Evolutionary conservation across 768 basidiomycete genomes (phyloP).

Genomic region (Tricholoma sp.): DNA sequence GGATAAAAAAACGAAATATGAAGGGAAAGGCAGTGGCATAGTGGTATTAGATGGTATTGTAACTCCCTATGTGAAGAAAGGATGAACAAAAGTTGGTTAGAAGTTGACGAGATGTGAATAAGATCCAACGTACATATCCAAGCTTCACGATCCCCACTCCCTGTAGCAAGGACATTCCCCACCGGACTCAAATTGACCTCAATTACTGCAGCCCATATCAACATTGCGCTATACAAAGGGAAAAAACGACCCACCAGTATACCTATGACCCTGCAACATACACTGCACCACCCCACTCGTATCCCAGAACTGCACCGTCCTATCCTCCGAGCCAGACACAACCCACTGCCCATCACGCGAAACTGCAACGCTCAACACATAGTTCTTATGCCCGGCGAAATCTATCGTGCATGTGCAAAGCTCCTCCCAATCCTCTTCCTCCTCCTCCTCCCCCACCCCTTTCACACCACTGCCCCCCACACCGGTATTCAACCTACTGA

Average conservation of each 20-base stretch:
- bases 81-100: too few relatives aligned
- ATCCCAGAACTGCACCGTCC: constrained; percentile 94
- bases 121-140: constrained; percentile 42
- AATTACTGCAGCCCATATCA: constrained; percentile 31
- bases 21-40: too few relatives aligned
- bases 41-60: too few relatives aligned
- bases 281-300: constrained; percentile 77
- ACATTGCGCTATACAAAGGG: background rate
- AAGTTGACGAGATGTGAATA: background rate
- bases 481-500: constrained; percentile 51
- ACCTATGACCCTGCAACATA: constrained; percentile 79
- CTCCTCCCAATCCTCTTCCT: constrained; percentile 56
- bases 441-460: constrained; percentile 36
- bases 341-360: constrained; percentile 93
- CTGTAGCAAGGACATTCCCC: constrained; percentile 43
- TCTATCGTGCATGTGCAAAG: constrained; percentile 79
- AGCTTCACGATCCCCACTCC: constrained; percentile 50
- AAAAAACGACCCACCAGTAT: constrained; percentile 36
- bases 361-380: constrained; percentile 58
- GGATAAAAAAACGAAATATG: too few relatives aligned
- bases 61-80: too few relatives aligned
- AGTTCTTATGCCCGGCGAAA: constrained; percentile 84
- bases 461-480: constrained; percentile 42
- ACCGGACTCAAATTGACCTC: constrained; percentile 45
- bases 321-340: constrained; percentile 91